phyloP scores from a whole-genome alignment of 768 basidiomycete genomes.

The Mycena galopus region DNA sequence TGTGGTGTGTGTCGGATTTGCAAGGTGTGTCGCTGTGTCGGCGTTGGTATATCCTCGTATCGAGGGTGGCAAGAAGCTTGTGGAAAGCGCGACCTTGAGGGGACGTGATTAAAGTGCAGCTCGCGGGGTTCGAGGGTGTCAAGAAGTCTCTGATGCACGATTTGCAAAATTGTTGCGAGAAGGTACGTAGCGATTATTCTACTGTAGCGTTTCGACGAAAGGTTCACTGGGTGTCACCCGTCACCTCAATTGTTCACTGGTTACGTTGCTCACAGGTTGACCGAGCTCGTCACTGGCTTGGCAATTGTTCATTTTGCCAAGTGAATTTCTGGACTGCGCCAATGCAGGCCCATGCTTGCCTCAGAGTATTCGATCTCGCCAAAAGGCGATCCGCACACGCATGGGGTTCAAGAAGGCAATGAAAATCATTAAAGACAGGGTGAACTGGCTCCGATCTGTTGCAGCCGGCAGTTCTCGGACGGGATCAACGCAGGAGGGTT shows the following conservation, averaged over 20 bases:
- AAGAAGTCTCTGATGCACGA: conserved; percentile 99
- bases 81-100: conserved; percentile 98
- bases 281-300: neutral
- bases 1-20: too few species aligned
- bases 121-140: conserved; percentile 98
- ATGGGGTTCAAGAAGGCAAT: too few species aligned
- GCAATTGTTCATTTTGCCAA: conserved; percentile 1
- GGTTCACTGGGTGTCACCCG: neutral
- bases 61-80: conserved; percentile 96
- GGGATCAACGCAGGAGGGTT: too few species aligned
- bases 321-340: neutral
- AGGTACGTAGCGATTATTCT: conserved; percentile 71
- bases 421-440: too few species aligned
- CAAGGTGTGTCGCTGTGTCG: too few species aligned
- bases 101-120: conserved; percentile 97
- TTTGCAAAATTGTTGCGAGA: conserved; percentile 99
- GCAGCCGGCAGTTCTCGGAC: too few species aligned
- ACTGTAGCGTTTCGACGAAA: neutral
- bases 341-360: too few species aligned
- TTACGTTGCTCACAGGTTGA: neutral
- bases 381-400: too few species aligned
- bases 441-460: too few species aligned
- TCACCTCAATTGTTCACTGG: neutral
- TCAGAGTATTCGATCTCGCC: too few species aligned
- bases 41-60: too few species aligned